A percentile compares a stretch with the other conserved stretches of the same genome.
phyloP scores from a whole-genome alignment of 1,139 yeast species.

The Lodderomyces metapsilosis region DNA sequence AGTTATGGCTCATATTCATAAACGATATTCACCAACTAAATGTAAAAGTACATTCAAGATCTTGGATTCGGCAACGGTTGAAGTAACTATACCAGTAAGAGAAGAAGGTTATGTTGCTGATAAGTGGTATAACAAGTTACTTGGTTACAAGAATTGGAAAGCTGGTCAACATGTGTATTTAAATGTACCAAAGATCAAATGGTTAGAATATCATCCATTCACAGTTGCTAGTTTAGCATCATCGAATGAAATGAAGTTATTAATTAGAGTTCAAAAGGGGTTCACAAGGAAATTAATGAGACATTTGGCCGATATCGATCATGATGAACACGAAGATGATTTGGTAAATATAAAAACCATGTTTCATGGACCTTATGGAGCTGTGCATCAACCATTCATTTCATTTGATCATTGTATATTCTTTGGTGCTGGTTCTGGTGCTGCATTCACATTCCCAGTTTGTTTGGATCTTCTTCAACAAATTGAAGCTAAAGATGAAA shows the following conservation, averaged over 20 bases:
- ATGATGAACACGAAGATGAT: constrained; percentile 8
- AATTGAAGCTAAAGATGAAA: constrained; percentile 22
- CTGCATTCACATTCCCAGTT: constrained; percentile 46
- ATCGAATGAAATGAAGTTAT: constrained; percentile 36
- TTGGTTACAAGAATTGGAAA: constrained; percentile 42
- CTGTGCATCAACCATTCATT: constrained; percentile 39
- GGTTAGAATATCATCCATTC: constrained; percentile 47
- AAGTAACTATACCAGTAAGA: constrained; percentile 36
- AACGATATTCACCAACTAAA: constrained; percentile 35
- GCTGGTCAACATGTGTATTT: constrained; percentile 49
- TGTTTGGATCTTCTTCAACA: constrained; percentile 39
- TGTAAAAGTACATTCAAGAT: constrained; percentile 37
- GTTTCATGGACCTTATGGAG: constrained; percentile 49
- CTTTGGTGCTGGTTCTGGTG: constrained; percentile 49
- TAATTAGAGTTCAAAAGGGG: constrained; percentile 42
- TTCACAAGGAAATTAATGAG: constrained; percentile 39
- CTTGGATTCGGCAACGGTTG: constrained; percentile 40
- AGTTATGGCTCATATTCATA: constrained; percentile 31
- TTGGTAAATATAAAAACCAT: constrained; percentile 25
- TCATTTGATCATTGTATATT: constrained; percentile 40
- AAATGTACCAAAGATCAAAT: constrained; percentile 35
- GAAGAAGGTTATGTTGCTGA: constrained; percentile 9
- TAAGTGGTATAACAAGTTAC: constrained; percentile 28
- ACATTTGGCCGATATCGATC: constrained; percentile 11
- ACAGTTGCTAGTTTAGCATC: constrained; percentile 42